Evolutionary conservation across 768 basidiomycete species (phyloP).

Genomic region (Pulveroboletus sp.): DNA sequence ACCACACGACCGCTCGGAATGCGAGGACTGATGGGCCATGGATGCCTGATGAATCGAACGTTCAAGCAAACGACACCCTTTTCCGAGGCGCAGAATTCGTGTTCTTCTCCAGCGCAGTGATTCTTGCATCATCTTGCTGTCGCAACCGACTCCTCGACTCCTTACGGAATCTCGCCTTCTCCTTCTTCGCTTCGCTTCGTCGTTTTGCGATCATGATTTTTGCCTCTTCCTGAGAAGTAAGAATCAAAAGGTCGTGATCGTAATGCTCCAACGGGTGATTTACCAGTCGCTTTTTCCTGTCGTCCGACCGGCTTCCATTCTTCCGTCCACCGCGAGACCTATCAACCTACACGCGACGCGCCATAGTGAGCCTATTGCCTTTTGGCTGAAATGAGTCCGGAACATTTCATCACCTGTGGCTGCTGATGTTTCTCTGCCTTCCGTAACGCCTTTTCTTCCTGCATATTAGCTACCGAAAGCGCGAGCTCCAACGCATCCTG

Average conservation of each 20-base stretch:
- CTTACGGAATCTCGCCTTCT: constrained; percentile 35
- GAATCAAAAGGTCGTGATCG: constrained; percentile 10
- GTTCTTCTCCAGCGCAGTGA: constrained; percentile 8
- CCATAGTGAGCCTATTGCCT: constrained; percentile 19
- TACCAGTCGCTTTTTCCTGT: constrained; percentile 39
- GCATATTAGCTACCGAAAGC: constrained; percentile 40
- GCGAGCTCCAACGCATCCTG: constrained; percentile 49
- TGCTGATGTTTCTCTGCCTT: constrained; percentile 40
- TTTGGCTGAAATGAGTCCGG: constrained; percentile 10
- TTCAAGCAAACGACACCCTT: constrained; percentile 33
- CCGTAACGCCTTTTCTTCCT: constrained; percentile 42
- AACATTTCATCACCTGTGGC: constrained; percentile 32
- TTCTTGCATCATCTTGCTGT: constrained; percentile 7
- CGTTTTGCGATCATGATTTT: constrained; percentile 38
- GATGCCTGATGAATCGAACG: too few relatives aligned
- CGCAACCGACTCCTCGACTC: constrained; percentile 13
- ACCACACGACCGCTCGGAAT: constrained; percentile 14
- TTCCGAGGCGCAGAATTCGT: constrained; percentile 26
- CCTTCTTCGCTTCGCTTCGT: constrained; percentile 37
- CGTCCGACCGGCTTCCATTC: constrained; percentile 23
- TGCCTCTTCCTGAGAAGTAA: constrained; percentile 38
- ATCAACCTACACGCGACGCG: constrained; percentile 20
- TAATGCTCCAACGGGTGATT: constrained; percentile 16
- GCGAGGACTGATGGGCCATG: constrained; percentile 12
- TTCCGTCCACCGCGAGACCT: constrained; percentile 28